A percentile compares a stretch with the other conserved stretches of the same genome.
Conservation (phyloP, 176 grass and related monocot species). For the Carex parvula region DNA sequence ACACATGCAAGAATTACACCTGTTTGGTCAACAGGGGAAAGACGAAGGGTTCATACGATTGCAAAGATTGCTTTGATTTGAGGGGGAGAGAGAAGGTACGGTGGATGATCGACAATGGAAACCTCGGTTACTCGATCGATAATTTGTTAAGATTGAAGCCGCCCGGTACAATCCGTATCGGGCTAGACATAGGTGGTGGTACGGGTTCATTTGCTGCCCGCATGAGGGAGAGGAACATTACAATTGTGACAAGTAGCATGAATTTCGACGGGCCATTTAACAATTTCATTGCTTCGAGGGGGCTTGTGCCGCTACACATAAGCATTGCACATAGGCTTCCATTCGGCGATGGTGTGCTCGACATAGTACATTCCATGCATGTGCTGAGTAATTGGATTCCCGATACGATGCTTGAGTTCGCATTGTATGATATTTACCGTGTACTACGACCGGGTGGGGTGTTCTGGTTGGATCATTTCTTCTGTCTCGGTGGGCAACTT, state of each 20-base stretch:
- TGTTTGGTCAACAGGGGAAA: slow-evolving; percentile 61
- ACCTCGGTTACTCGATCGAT: slow-evolving; percentile 51
- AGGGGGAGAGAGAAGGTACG: slow-evolving; percentile 56
- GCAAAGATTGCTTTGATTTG: slow-evolving; percentile 93
- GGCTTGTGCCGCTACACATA: slow-evolving; percentile 61
- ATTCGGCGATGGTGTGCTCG: slow-evolving; percentile 61
- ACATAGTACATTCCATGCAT: slow-evolving; percentile 79
- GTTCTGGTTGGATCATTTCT: slow-evolving; percentile 94
- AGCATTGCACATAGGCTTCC: slow-evolving; percentile 69
- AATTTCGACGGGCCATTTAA: slow-evolving; percentile 75
- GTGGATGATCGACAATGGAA: slow-evolving; percentile 57
- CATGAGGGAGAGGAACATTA: slow-evolving; percentile 68
- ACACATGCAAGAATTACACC: slow-evolving; percentile 92
- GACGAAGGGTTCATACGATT: slow-evolving; percentile 47
- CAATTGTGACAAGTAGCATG: slow-evolving; percentile 72
- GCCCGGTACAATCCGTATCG: slow-evolving; percentile 53
- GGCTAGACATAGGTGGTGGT: slow-evolving; percentile 85
- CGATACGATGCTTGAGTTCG: slow-evolving; percentile 51
- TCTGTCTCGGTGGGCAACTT: slow-evolving; percentile 63
- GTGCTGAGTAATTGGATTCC: slow-evolving; percentile 72
- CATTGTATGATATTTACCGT: slow-evolving; percentile 69
- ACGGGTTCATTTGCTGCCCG: slow-evolving; percentile 72
- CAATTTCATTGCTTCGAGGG: slow-evolving; percentile 63
- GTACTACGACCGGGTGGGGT: slow-evolving; percentile 66
- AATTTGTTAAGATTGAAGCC: slow-evolving; percentile 38